Conservation (phyloP, 2,329 filamentous ascomycete species). For the Penicillium nordicum region DNA sequence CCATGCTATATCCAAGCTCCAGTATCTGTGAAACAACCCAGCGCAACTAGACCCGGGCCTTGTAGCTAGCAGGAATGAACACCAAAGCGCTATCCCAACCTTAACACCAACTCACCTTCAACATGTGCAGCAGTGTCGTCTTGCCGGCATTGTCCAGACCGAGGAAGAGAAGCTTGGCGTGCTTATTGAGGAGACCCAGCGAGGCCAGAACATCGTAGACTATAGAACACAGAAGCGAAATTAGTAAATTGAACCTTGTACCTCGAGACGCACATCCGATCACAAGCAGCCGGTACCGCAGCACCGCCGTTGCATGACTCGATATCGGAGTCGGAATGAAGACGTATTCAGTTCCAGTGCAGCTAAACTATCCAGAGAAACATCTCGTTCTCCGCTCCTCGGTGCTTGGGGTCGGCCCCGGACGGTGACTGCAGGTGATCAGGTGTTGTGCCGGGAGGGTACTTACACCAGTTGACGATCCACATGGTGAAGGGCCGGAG, state of each 20-base stretch:
- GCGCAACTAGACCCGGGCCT: not conserved
- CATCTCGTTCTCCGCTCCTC: not conserved
- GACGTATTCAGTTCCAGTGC: not conserved
- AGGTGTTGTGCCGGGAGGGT: conserved; percentile 7
- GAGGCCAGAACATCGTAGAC: conserved; percentile 88
- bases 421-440: not conserved
- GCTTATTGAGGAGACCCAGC: conserved; percentile 88
- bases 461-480: conserved; percentile 92
- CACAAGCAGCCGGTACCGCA: conserved; percentile 14
- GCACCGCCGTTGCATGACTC: conserved; percentile 2
- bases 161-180: conserved; percentile 90
- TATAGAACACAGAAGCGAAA: conserved; percentile 35
- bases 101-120: conserved; percentile 65
- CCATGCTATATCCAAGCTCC: not conserved
- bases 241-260: conserved; percentile 7
- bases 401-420: not conserved
- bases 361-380: not conserved
- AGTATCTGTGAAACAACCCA: not conserved
- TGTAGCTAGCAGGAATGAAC: not conserved
- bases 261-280: not conserved
- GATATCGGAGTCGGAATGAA: not conserved
- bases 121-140: conserved; percentile 89
- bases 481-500: conserved; percentile 60
- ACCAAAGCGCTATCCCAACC: not conserved
- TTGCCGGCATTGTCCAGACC: conserved; percentile 93